phyloP scores from a whole-genome alignment of 441 rosid species.

The Melastoma candidum region DNA sequence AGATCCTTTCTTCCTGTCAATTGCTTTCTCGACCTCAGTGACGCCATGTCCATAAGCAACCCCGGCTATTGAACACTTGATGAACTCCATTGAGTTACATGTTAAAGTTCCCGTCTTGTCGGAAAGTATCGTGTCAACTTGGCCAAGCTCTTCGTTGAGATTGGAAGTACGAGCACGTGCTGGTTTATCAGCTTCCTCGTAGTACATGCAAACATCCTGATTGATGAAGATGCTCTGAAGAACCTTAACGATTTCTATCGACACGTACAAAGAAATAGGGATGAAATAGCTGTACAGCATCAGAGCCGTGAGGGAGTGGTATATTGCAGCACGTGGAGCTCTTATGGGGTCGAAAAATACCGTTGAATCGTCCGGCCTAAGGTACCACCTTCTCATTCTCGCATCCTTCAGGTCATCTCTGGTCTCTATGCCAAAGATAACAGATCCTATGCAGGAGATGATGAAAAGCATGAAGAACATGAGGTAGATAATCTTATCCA shows the following conservation, averaged over 20 bases:
- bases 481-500: slow-evolving; percentile 54
- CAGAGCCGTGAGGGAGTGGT: slow-evolving; percentile 43
- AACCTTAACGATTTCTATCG: slow-evolving; percentile 63
- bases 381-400: slow-evolving; percentile 64
- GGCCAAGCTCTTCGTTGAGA: slow-evolving; percentile 74
- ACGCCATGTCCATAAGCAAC: slow-evolving; percentile 56
- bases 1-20: slow-evolving; percentile 36
- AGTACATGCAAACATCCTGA: slow-evolving; percentile 56
- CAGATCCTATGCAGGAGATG: slow-evolving; percentile 39
- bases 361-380: slow-evolving; percentile 35
- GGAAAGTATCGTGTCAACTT: slow-evolving; percentile 55
- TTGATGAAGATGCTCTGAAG: slow-evolving; percentile 71
- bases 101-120: slow-evolving; percentile 76
- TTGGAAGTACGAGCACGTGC: slow-evolving; percentile 67
- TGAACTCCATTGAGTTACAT: slow-evolving; percentile 73
- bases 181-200: slow-evolving; percentile 60
- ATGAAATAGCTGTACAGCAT: slow-evolving; percentile 53
- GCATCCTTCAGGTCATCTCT: slow-evolving; percentile 31
- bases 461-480: slow-evolving; percentile 34
- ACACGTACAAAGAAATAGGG: slow-evolving; percentile 65
- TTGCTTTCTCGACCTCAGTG: slow-evolving; percentile 65
- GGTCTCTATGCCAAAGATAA: slow-evolving; percentile 48
- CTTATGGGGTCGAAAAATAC: slow-evolving; percentile 35
- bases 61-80: slow-evolving; percentile 66
- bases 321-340: slow-evolving; percentile 33